These are phyloP conservation scores for Stylosanthes scabra DNA, from an alignment of 331 rosid genomes.

Conservation along the genomic window DNA sequence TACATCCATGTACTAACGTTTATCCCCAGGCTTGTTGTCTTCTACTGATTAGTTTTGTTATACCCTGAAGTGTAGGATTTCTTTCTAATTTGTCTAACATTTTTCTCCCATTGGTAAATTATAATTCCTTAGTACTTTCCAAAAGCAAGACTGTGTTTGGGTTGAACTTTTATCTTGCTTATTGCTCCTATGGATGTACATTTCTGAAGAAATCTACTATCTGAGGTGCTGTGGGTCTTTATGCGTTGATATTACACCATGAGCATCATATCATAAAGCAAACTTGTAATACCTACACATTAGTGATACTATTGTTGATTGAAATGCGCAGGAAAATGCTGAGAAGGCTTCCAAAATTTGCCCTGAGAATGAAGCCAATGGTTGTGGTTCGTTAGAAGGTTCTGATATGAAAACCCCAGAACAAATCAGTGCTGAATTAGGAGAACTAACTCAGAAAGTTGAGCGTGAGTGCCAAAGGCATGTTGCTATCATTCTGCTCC, in stretches of 20 bases:
- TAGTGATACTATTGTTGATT: constrained; percentile 26
- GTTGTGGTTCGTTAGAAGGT: constrained; percentile 55
- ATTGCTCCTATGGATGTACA: not conserved
- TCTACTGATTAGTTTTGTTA: constrained; percentile 4
- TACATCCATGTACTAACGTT: not conserved
- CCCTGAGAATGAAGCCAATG: constrained; percentile 63
- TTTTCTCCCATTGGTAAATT: not conserved
- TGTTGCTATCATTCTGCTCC: constrained; percentile 22
- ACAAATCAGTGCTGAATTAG: constrained; percentile 75
- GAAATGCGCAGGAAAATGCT: constrained; percentile 64
- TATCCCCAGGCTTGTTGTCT: not conserved
- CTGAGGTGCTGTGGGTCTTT: constrained; percentile 17
- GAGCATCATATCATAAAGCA: constrained; percentile 3
- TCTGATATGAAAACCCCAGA: constrained; percentile 77
- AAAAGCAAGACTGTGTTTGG: not conserved
- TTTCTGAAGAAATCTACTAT: constrained; percentile 5
- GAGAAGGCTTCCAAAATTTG: constrained; percentile 88
- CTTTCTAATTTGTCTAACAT: not conserved
- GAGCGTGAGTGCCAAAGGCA: constrained; percentile 75
- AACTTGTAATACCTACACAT: not conserved
- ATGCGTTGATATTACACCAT: not conserved
- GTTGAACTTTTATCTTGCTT: not conserved
- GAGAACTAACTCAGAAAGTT: constrained; percentile 64
- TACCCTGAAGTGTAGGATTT: constrained; percentile 22
- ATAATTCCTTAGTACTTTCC: not conserved